These are phyloP conservation scores for Begonia masoniana DNA, from an alignment of 306 rosid species.

Conservation along the genomic window DNA sequence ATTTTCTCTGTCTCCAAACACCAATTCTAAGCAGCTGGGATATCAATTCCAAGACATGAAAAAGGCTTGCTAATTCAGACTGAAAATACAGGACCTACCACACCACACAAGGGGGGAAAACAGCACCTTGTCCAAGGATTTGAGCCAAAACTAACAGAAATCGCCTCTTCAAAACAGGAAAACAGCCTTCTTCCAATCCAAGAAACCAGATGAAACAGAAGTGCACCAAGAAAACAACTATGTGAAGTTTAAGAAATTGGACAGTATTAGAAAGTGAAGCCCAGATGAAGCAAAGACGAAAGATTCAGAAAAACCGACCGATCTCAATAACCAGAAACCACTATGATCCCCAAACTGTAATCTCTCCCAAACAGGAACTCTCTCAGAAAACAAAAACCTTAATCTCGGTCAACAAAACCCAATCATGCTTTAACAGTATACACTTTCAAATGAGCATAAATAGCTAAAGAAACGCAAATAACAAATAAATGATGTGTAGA, in stretches of 20 bases:
- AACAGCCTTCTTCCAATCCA: too few relatives aligned
- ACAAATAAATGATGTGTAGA: slow-evolving; percentile 10
- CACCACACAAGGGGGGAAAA: too few relatives aligned
- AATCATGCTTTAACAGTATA: not conserved
- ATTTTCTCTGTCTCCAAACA: slow-evolving; percentile 14
- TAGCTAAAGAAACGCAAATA: not conserved
- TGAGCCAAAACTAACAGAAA: too few relatives aligned
- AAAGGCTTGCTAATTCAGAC: not conserved
- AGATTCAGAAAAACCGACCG: not conserved
- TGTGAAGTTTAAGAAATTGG: not conserved
- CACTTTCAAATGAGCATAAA: slow-evolving; percentile 11
- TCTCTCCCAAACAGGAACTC: slow-evolving; percentile 8
- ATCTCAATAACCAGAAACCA: not conserved
- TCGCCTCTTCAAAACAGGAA: too few relatives aligned
- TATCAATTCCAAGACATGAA: not conserved
- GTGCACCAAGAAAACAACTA: slow-evolving; percentile 2
- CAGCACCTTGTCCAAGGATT: too few relatives aligned
- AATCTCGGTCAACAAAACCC: slow-evolving; percentile 5
- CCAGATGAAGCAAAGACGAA: not conserved
- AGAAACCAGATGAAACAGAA: not conserved
- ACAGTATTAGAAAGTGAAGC: not conserved
- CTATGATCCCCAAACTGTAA: slow-evolving; percentile 11
- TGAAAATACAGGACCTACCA: not conserved
- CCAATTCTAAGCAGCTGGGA: not conserved
- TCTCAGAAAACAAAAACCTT: slow-evolving; percentile 6